Conservation (phyloP, 1,284 basidiomycete genomes). For the Naganishia cerealis region DNA sequence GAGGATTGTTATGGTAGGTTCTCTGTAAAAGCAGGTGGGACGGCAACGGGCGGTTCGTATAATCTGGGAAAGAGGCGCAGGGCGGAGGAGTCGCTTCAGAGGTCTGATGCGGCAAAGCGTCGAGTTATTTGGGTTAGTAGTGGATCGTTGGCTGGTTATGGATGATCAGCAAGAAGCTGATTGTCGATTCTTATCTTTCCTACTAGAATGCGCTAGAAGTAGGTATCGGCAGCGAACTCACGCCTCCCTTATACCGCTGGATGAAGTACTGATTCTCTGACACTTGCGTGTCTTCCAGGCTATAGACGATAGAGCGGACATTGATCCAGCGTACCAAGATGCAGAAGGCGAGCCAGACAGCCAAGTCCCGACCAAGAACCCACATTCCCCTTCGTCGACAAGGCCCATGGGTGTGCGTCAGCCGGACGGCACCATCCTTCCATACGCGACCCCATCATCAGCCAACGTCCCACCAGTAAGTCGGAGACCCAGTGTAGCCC, state of each 20-base stretch:
- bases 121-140: constrained; percentile 31
- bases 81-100: constrained; percentile 26
- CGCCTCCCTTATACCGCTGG: not conserved
- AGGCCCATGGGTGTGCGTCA: constrained; percentile 18
- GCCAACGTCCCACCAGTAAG: not conserved
- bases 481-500: not conserved
- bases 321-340: constrained; percentile 34
- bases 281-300: not conserved
- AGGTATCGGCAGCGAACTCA: not conserved
- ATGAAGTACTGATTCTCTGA: not conserved
- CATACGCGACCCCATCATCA: not conserved
- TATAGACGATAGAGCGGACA: constrained; percentile 29
- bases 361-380: constrained; percentile 2
- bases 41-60: constrained; percentile 4
- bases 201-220: constrained; percentile 29
- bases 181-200: not conserved
- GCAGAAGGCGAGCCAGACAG: constrained; percentile 34
- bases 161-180: not conserved
- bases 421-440: constrained; percentile 24
- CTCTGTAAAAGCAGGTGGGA: not conserved
- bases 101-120: constrained; percentile 33
- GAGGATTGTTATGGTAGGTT: constrained; percentile 16
- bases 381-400: not conserved
- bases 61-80: constrained; percentile 17
- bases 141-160: not conserved